These are phyloP conservation scores for Marchantia polymorpha DNA, from an alignment of 225 moss, liverwort and hornwort genomes.

Conservation along the genomic window DNA sequence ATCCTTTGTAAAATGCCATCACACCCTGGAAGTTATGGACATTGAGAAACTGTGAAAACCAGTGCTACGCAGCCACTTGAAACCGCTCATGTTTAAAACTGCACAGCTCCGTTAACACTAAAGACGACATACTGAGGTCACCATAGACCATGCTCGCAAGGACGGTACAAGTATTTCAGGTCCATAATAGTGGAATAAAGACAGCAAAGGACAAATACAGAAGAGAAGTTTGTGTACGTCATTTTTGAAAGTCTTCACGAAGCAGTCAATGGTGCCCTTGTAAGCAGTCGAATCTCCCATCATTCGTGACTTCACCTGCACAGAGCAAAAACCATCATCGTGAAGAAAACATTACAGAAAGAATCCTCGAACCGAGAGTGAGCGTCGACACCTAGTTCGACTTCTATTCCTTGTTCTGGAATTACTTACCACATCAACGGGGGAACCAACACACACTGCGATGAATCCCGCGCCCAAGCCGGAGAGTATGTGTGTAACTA, in stretches of 20 bases:
- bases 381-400: not conserved
- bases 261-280: conserved; percentile 88
- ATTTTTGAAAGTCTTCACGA: conserved; percentile 90
- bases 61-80: not conserved
- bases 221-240: conserved; percentile 45
- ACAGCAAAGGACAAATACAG: not conserved
- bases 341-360: not conserved
- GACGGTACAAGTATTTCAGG: not conserved
- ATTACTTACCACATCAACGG: conserved; percentile 89
- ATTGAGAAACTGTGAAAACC: not conserved
- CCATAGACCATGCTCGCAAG: not conserved
- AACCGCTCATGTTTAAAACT: no score
- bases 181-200: not conserved
- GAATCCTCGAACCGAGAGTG: not conserved
- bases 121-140: no score
- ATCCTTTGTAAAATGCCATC: conserved; percentile 90
- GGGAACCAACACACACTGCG: conserved; percentile 95
- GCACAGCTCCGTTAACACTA: no score
- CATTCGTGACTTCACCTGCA: conserved; percentile 95
- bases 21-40: conserved; percentile 50
- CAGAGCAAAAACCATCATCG: not conserved
- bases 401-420: not conserved
- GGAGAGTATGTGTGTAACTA: conserved; percentile 85
- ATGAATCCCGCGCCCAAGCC: conserved; percentile 94
- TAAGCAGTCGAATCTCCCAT: conserved; percentile 85